Percentiles rank a stretch among this genome's conserved stretches.
phyloP scores from a whole-genome alignment of 768 basidiomycete genomes.

The Russula vinacea region DNA sequence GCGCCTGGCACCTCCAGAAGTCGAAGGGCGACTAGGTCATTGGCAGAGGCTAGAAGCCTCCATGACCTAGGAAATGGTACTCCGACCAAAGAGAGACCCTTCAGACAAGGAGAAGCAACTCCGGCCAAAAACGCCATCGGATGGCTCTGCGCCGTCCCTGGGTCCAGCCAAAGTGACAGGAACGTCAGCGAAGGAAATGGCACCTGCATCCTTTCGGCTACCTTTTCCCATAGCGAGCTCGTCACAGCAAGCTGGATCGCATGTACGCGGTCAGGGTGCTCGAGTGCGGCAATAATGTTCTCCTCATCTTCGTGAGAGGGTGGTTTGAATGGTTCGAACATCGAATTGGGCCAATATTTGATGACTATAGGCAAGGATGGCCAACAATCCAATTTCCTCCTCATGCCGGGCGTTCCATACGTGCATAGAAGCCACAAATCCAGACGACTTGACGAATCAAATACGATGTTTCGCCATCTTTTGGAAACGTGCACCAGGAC shows the following conservation, averaged over 20 bases:
- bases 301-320: constrained; percentile 2
- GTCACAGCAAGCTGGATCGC: not conserved
- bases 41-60: not conserved
- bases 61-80: not conserved
- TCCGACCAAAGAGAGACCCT: not conserved
- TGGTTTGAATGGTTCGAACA: too few relatives aligned
- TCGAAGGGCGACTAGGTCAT: not conserved
- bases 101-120: constrained; percentile 1
- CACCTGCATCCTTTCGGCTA: not conserved
- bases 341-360: not conserved
- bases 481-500: constrained; percentile 1
- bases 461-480: constrained; percentile 5
- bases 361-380: constrained; percentile 4
- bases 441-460: not conserved
- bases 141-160: not conserved
- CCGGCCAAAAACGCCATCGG: not conserved
- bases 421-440: constrained; percentile 8
- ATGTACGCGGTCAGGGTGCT: not conserved
- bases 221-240: not conserved
- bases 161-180: constrained; percentile 3
- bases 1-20: constrained; percentile 3
- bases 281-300: not conserved
- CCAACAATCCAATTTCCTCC: not conserved
- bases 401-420: constrained; percentile 2
- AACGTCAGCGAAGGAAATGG: not conserved